Percentiles rank a stretch among this genome's conserved stretches.
Conservation (phyloP, 768 basidiomycete genomes). For the Leccinum sublutescens region DNA sequence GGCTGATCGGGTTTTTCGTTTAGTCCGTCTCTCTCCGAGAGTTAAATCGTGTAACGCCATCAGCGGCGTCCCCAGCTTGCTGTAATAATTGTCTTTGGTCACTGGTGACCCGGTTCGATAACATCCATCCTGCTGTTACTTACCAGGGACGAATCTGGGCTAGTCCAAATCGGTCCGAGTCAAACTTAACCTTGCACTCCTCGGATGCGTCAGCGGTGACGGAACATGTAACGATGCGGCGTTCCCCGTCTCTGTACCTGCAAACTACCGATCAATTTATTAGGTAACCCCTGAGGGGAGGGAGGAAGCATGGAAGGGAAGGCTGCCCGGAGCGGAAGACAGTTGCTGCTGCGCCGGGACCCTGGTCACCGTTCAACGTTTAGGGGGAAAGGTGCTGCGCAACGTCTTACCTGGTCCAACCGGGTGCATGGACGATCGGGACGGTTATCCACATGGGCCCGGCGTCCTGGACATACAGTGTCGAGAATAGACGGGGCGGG, state of each 20-base stretch:
- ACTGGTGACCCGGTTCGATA: constrained; percentile 7
- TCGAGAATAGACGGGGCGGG: not conserved
- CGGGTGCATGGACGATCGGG: not conserved
- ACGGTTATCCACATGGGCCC: not conserved
- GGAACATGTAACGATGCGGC: not conserved
- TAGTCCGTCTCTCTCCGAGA: not conserved
- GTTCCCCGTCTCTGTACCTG: constrained; percentile 1
- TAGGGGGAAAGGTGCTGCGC: not conserved
- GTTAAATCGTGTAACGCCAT: not conserved
- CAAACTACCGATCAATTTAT: not conserved
- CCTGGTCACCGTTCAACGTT: not conserved
- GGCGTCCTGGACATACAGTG: not conserved
- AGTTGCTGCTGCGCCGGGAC: not conserved
- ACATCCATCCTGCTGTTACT: not conserved
- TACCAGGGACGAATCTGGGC: not conserved
- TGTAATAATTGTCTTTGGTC: not conserved
- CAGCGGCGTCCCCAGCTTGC: not conserved
- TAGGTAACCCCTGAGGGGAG: not conserved
- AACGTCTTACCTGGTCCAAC: not conserved
- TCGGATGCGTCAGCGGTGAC: not conserved
- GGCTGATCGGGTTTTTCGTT: not conserved
- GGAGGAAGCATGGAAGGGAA: not conserved
- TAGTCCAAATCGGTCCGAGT: not conserved
- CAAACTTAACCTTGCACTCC: constrained; percentile 26
- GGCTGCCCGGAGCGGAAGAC: not conserved